Conservation (phyloP, 495 filamentous ascomycete genomes). For the Aspergillus ellipticus region DNA sequence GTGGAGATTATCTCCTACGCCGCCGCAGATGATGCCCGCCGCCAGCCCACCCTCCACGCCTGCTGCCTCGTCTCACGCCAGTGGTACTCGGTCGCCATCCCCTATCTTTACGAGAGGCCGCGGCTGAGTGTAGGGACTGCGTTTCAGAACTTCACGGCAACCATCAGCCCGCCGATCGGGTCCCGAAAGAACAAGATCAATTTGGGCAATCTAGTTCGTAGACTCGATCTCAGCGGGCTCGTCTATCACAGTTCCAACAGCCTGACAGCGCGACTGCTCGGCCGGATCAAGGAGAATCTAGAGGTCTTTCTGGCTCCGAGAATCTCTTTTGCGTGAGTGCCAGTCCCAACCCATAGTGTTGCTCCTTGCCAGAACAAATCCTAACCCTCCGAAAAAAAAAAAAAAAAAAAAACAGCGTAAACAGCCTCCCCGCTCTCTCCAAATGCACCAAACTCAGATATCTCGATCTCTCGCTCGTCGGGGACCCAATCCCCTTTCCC, state of each 20-base stretch:
- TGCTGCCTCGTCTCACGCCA: conserved; percentile 58
- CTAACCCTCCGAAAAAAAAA: too few species aligned
- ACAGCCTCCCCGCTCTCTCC: conserved; percentile 58
- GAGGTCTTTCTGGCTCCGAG: conserved; percentile 64
- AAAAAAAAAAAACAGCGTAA: conserved; percentile 42
- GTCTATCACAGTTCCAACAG: conserved; percentile 65
- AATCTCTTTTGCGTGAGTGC: conserved; percentile 54
- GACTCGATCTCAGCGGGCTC: conserved; percentile 55
- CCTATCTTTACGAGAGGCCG: conserved; percentile 55
- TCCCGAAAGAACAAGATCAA: conserved; percentile 50
- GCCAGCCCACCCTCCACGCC: conserved; percentile 46
- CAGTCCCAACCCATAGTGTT: neutral
- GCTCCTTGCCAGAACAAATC: neutral
- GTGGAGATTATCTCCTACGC: conserved; percentile 38
- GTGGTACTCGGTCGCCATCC: conserved; percentile 60
- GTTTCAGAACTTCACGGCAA: conserved; percentile 57
- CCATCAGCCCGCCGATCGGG: conserved; percentile 60
- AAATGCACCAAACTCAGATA: conserved; percentile 54
- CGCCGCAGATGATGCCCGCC: conserved; percentile 15
- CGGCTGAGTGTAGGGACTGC: conserved; percentile 44
- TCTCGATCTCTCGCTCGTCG: conserved; percentile 60
- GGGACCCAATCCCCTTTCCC: conserved; percentile 48
- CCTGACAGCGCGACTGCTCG: conserved; percentile 60
- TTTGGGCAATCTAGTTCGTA: conserved; percentile 52
- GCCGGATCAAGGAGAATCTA: conserved; percentile 53